Evolutionary conservation across 176 grass and related monocot genomes (phyloP).

Genomic region (Alopecurus myosuroides): DNA sequence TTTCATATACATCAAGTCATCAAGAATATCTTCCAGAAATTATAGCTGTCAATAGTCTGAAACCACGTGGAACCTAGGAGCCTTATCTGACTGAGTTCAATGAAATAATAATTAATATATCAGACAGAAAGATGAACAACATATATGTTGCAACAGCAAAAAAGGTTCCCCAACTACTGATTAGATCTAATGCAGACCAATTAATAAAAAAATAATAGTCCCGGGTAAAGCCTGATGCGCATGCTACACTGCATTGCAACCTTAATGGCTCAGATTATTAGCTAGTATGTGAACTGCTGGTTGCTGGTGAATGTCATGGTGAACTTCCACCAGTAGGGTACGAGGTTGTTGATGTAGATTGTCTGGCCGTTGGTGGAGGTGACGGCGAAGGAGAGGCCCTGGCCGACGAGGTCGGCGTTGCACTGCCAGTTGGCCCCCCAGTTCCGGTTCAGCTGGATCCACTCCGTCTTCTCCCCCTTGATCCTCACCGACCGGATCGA

Average conservation of each 20-base stretch:
- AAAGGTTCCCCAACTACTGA: neutral
- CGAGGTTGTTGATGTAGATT: conserved; percentile 33
- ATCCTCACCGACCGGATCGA: conserved; percentile 36
- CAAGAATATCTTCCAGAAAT: no score
- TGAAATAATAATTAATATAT: no score
- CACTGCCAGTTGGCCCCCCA: conserved; percentile 63
- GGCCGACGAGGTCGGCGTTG: conserved; percentile 25
- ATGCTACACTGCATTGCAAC: neutral
- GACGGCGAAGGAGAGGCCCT: conserved; percentile 49
- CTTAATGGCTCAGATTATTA: neutral
- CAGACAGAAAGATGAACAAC: no score
- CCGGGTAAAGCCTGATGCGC: neutral
- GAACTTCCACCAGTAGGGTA: conserved; percentile 36
- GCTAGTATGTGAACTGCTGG: conserved; percentile 35
- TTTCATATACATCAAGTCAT: no score
- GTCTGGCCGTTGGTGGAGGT: conserved; percentile 34
- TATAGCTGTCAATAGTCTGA: no score
- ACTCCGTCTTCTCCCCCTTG: conserved; percentile 45
- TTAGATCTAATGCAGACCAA: neutral
- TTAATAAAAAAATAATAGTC: neutral
- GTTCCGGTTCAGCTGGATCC: conserved; percentile 37
- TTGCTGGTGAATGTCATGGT: conserved; percentile 33
- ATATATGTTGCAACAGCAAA: no score
- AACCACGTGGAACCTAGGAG: no score
- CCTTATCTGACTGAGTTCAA: no score